Conservation (phyloP, 768 basidiomycete genomes). For the Suillus placidus region DNA sequence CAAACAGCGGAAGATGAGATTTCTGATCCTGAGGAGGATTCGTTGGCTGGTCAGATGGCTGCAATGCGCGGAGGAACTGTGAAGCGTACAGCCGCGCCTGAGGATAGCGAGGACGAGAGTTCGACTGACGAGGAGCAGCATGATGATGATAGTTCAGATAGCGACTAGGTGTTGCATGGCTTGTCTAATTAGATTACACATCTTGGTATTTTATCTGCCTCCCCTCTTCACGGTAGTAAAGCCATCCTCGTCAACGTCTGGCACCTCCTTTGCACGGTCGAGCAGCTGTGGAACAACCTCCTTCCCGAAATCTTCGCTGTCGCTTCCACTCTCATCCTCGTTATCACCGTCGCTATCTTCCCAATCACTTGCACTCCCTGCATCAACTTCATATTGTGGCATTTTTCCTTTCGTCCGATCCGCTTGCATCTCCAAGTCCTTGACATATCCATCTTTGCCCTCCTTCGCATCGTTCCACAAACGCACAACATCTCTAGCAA, state of each 20-base stretch:
- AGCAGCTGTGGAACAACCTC: slow-evolving; percentile 61
- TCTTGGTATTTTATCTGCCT: slow-evolving; percentile 34
- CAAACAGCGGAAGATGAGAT: slow-evolving; percentile 85
- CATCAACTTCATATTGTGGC: slow-evolving; percentile 47
- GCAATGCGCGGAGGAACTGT: slow-evolving; percentile 88
- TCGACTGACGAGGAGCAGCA: slow-evolving; percentile 52
- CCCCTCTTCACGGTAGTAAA: slow-evolving; percentile 80
- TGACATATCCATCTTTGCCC: slow-evolving; percentile 53
- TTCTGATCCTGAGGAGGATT: slow-evolving; percentile 97
- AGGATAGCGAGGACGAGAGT: slow-evolving; percentile 55
- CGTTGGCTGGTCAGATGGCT: slow-evolving; percentile 97
- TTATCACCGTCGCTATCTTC: slow-evolving; percentile 48
- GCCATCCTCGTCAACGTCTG: slow-evolving; percentile 89
- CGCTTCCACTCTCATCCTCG: slow-evolving; percentile 22
- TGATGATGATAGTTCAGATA: slow-evolving; percentile 53
- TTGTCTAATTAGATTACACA: slow-evolving; percentile 1
- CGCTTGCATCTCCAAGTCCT: slow-evolving; percentile 65
- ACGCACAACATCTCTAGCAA: slow-evolving; percentile 71
- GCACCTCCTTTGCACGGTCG: slow-evolving; percentile 51
- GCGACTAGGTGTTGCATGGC: slow-evolving; percentile 33
- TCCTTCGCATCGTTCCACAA: slow-evolving; percentile 61
- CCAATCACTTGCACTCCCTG: slow-evolving; percentile 43
- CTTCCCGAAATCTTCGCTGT: slow-evolving; percentile 44
- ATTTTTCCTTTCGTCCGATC: slow-evolving; percentile 60
- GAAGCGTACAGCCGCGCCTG: slow-evolving; percentile 57